Evolutionary conservation across 257 asterid genomes (phyloP).

Genomic region (Lycium ferocissimum): DNA sequence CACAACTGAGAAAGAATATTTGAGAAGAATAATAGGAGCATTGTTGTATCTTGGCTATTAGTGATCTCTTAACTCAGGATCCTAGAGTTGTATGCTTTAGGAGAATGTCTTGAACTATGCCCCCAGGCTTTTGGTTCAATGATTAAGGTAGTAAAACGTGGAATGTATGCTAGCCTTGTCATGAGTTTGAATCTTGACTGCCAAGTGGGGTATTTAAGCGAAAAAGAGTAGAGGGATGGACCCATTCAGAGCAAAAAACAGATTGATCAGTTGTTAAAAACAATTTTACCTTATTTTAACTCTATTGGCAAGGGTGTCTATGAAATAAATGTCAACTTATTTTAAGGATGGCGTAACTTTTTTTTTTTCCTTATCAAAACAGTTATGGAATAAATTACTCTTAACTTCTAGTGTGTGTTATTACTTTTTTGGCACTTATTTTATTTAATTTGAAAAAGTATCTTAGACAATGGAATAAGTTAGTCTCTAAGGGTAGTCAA

Average conservation of each 20-base stretch:
- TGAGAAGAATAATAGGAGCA: slow-evolving; percentile 10
- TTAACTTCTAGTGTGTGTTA: neutral
- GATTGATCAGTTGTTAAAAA: neutral
- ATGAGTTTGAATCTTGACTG: neutral
- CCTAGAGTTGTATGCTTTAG: slow-evolving; percentile 9
- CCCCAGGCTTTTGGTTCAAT: neutral
- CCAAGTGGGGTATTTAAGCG: neutral
- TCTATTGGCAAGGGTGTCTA: neutral
- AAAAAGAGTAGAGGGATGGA: slow-evolving; percentile 20
- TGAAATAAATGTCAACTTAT: neutral
- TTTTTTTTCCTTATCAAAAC: neutral
- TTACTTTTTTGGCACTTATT: neutral
- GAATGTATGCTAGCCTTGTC: neutral
- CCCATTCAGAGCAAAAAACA: neutral
- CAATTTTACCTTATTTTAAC: neutral
- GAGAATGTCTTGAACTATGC: slow-evolving; percentile 8
- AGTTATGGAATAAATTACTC: neutral
- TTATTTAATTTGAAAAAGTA: too few species aligned
- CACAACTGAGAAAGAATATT: too few species aligned
- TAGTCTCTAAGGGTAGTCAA: too few species aligned
- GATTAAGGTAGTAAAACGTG: slow-evolving; percentile 11
- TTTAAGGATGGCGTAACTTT: neutral
- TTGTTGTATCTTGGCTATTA: neutral
- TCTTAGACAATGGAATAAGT: too few species aligned
- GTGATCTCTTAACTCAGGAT: neutral